Evolutionary conservation across 306 rosid genomes (phyloP).

Genomic region (Fagus crenata): DNA sequence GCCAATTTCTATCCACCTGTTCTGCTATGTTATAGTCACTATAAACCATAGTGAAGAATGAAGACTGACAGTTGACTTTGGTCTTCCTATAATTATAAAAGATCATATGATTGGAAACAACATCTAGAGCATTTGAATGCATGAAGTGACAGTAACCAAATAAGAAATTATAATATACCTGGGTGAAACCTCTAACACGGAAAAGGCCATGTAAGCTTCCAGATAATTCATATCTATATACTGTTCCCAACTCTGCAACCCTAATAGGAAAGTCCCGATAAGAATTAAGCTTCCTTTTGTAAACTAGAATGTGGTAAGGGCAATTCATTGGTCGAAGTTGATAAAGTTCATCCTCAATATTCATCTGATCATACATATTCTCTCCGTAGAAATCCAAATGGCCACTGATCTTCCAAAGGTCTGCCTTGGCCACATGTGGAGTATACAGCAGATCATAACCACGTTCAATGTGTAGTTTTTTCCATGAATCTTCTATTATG

Average conservation of each 20-base stretch:
- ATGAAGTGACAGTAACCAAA: constrained; percentile 5
- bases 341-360: constrained; percentile 81
- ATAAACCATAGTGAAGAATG: background rate
- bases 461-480: constrained; percentile 64
- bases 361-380: constrained; percentile 95
- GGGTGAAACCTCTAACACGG: constrained; percentile 96
- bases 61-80: constrained; percentile 7
- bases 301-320: constrained; percentile 87
- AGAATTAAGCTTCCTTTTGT: constrained; percentile 88
- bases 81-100: constrained; percentile 1
- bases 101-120: constrained; percentile 11
- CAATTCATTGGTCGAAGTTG: constrained; percentile 99
- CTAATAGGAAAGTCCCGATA: constrained; percentile 86
- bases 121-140: background rate
- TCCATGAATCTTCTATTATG: constrained; percentile 91
- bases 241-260: constrained; percentile 95
- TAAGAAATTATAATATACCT: constrained; percentile 47
- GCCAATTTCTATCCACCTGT: constrained; percentile 12
- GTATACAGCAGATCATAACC: constrained; percentile 90
- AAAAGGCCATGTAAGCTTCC: constrained; percentile 98
- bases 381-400: constrained; percentile 90
- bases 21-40: constrained; percentile 1
- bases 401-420: constrained; percentile 98
- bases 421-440: constrained; percentile 96
- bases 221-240: constrained; percentile 91